Evolutionary conservation across 306 rosid species (phyloP).

Genomic region (Cucumis melo): DNA sequence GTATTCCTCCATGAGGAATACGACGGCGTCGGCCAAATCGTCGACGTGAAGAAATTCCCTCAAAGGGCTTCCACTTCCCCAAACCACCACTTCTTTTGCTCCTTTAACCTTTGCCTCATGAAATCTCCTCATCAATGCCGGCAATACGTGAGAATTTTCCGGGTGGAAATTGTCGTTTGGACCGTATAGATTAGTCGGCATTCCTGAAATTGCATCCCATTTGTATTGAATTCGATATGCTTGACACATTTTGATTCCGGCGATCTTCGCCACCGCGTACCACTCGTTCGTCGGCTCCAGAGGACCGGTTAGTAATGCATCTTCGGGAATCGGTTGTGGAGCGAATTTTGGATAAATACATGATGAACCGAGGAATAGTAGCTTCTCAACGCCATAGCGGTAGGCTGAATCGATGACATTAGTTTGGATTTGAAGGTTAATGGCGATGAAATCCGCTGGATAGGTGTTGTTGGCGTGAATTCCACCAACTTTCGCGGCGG

Average conservation of each 20-base stretch:
- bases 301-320: conserved; percentile 66
- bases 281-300: conserved; percentile 96
- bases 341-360: conserved; percentile 95
- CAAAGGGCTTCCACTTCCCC: conserved; percentile 92
- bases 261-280: conserved; percentile 92
- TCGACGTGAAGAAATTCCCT: conserved; percentile 94
- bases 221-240: conserved; percentile 70
- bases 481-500: conserved; percentile 99
- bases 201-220: conserved; percentile 92
- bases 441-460: conserved; percentile 77
- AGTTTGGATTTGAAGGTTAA: conserved; percentile 91
- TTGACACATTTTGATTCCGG: conserved; percentile 95
- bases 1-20: conserved; percentile 64
- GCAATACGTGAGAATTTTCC: conserved; percentile 83
- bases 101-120: conserved; percentile 76
- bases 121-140: conserved; percentile 85
- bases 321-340: conserved; percentile 83
- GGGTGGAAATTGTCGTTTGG: conserved; percentile 81
- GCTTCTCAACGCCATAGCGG: conserved; percentile 56
- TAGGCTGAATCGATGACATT: conserved; percentile 70
- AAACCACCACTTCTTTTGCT: conserved; percentile 82
- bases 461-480: conserved; percentile 92
- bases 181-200: conserved; percentile 91
- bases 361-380: conserved; percentile 78
- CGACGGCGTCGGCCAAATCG: conserved; percentile 68